phyloP scores from a whole-genome alignment of 2,329 filamentous ascomycete genomes.

The Neofusicoccum umdonicola region DNA sequence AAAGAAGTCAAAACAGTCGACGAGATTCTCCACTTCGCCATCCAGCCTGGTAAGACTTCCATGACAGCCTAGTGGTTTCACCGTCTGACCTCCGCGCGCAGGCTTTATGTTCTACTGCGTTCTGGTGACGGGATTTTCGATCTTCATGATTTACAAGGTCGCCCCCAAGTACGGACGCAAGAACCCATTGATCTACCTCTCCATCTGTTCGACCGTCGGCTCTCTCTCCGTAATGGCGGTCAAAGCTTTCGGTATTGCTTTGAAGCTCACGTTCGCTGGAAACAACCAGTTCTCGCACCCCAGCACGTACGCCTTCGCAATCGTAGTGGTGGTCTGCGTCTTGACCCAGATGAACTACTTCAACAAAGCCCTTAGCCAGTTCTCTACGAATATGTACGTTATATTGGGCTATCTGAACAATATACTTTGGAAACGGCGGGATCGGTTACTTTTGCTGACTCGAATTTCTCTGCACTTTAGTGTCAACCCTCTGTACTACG shows the following conservation, averaged over 20 bases:
- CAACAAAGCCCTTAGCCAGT: constrained; percentile 96
- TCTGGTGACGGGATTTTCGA: constrained; percentile 76
- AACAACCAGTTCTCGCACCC: constrained; percentile 95
- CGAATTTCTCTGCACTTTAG: constrained; percentile 45
- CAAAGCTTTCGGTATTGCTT: constrained; percentile 95
- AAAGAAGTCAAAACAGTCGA: constrained; percentile 89
- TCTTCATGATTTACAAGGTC: constrained; percentile 94
- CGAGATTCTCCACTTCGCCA: constrained; percentile 83
- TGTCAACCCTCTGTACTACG: constrained; percentile 95
- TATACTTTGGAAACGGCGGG: neutral
- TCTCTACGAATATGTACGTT: constrained; percentile 91
- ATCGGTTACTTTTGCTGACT: constrained; percentile 7
- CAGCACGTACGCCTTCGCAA: constrained; percentile 96
- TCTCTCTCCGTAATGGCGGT: constrained; percentile 99
- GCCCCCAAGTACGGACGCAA: constrained; percentile 87
- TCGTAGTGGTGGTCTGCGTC: constrained; percentile 89
- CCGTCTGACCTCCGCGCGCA: constrained; percentile 36
- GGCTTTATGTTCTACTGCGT: constrained; percentile 87
- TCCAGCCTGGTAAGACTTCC: constrained; percentile 70
- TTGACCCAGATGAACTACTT: constrained; percentile 99
- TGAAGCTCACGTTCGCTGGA: constrained; percentile 89
- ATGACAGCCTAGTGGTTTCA: neutral
- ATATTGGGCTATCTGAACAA: neutral
- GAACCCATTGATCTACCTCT: constrained; percentile 94
- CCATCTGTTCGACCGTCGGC: constrained; percentile 95